These are phyloP conservation scores for Ceratocystis ficicola DNA, from an alignment of 2,329 filamentous ascomycete genomes.

Conservation along the genomic window DNA sequence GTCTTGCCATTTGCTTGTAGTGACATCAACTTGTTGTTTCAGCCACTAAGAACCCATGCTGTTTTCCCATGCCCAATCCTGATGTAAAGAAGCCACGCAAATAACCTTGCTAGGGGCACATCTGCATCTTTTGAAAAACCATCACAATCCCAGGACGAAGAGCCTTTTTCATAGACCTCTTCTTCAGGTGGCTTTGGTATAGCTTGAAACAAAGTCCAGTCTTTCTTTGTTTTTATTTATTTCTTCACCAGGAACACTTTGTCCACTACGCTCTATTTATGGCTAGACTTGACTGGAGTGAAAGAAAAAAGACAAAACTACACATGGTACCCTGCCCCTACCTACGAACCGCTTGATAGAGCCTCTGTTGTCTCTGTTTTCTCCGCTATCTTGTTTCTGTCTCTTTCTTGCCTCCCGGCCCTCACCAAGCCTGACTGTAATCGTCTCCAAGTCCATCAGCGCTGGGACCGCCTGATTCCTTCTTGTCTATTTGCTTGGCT, in stretches of 20 bases:
- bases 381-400: neutral
- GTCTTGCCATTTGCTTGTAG: neutral
- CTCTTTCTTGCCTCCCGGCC: conserved; percentile 2
- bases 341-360: neutral
- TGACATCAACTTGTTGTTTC: neutral
- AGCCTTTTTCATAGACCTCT: neutral
- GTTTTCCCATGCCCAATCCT: conserved; percentile 1
- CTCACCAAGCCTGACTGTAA: neutral
- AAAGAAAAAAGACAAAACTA: neutral
- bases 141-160: neutral
- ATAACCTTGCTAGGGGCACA: neutral
- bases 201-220: conserved; percentile 4
- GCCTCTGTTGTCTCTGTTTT: conserved; percentile 3
- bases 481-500: neutral
- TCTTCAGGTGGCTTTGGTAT: neutral
- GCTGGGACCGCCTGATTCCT: neutral
- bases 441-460: neutral
- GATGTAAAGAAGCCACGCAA: neutral
- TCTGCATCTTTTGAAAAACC: neutral
- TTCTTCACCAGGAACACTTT: neutral
- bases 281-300: neutral
- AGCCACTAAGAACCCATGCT: neutral
- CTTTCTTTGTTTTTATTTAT: neutral
- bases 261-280: neutral
- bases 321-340: neutral